Conservation (phyloP, 1,284 basidiomycete species). For the Moniliophthora roreri region DNA sequence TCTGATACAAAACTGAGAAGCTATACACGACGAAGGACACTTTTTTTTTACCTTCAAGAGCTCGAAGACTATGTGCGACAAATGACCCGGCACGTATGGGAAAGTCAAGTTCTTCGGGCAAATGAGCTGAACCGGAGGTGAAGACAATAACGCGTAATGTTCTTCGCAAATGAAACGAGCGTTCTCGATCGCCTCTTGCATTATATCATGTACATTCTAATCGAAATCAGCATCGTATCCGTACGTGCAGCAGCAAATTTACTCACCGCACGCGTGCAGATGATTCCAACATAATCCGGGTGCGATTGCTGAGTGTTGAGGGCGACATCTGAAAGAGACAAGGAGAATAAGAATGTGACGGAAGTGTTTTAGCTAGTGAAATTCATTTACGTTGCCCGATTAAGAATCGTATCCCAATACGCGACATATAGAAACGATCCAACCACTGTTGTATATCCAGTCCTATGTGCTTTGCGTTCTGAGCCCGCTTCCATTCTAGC, state of each 20-base stretch:
- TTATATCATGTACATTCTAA: conserved; percentile 92
- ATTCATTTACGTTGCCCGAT: conserved; percentile 82
- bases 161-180: conserved; percentile 98
- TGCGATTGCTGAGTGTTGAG: conserved; percentile 89
- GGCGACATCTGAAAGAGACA: conserved; percentile 69
- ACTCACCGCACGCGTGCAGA: conserved; percentile 89
- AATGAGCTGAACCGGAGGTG: conserved; percentile 95
- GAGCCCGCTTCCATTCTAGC: conserved; percentile 73
- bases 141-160: conserved; percentile 95
- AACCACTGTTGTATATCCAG: conserved; percentile 94
- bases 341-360: conserved; percentile 3
- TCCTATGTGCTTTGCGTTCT: conserved; percentile 67
- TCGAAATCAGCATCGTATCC: conserved; percentile 8
- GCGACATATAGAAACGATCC: conserved; percentile 96
- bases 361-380: not conserved
- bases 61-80: conserved; percentile 97
- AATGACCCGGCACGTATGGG: conserved; percentile 95
- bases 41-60: conserved; percentile 83
- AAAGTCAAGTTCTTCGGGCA: conserved; percentile 89
- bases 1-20: conserved; percentile 31
- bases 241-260: conserved; percentile 2
- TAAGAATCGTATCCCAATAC: conserved; percentile 95
- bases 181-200: conserved; percentile 99
- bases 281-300: conserved; percentile 95
- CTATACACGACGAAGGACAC: not conserved